A percentile compares a stretch with the other conserved stretches of the same genome.
These are phyloP conservation scores for Aspergillus neoniger DNA, from an alignment of 2,329 filamentous ascomycete species.

Conservation along the genomic window DNA sequence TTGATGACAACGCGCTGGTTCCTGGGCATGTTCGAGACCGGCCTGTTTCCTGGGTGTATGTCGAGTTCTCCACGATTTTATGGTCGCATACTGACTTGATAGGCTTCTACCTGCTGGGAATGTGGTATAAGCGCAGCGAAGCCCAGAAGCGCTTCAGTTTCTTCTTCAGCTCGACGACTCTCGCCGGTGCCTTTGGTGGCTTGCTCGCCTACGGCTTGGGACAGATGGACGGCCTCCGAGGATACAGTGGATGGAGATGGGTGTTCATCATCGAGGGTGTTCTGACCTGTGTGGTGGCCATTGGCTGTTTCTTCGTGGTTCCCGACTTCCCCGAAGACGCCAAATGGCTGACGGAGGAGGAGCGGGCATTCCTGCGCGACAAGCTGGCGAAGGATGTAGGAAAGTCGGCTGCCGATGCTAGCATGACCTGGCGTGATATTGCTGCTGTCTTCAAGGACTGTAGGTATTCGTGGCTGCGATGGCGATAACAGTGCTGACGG, in stretches of 20 bases:
- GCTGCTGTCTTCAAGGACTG: slow-evolving; percentile 67
- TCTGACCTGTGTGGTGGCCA: slow-evolving; percentile 60
- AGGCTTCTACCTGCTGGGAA: slow-evolving; percentile 67
- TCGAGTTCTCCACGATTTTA: not conserved
- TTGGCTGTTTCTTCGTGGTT: slow-evolving; percentile 63
- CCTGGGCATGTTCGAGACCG: slow-evolving; percentile 69
- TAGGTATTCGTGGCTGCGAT: slow-evolving; percentile 23
- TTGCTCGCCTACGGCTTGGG: slow-evolving; percentile 60
- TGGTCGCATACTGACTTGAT: not conserved
- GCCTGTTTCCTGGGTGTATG: slow-evolving; percentile 67
- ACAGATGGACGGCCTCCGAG: slow-evolving; percentile 53
- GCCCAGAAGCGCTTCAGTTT: slow-evolving; percentile 85
- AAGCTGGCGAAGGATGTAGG: slow-evolving; percentile 70
- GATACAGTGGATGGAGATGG: slow-evolving; percentile 59
- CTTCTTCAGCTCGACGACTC: slow-evolving; percentile 73
- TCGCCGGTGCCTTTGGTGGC: slow-evolving; percentile 62
- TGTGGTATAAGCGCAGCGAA: slow-evolving; percentile 80
- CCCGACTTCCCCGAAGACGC: slow-evolving; percentile 72
- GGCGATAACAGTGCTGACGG: slow-evolving; percentile 14
- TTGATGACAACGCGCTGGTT: slow-evolving; percentile 81
- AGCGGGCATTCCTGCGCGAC: slow-evolving; percentile 65
- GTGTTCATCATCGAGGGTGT: slow-evolving; percentile 61
- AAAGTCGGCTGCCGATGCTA: slow-evolving; percentile 61
- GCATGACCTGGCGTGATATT: slow-evolving; percentile 62
- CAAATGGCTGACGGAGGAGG: slow-evolving; percentile 67